Evolutionary conservation across 495 filamentous ascomycete genomes (phyloP).

Genomic region (Viridothelium virens): DNA sequence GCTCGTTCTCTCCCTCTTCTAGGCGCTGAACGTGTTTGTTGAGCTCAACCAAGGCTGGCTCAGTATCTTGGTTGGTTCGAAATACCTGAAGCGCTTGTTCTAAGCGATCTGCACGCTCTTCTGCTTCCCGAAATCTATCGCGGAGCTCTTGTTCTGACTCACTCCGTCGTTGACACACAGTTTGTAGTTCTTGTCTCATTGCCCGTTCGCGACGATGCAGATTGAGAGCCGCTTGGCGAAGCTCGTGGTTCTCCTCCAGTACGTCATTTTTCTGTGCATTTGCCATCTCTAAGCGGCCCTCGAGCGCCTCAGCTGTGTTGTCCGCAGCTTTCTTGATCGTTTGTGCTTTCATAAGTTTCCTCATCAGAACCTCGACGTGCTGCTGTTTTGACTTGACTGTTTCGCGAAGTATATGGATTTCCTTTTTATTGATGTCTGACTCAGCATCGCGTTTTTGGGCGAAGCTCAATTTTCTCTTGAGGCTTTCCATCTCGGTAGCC

Average conservation of each 20-base stretch:
- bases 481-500: constrained; percentile 15
- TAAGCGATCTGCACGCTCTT: constrained; percentile 10
- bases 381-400: constrained; percentile 13
- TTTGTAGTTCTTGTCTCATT: constrained; percentile 12
- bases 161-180: background rate
- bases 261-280: constrained; percentile 24
- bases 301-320: constrained; percentile 18
- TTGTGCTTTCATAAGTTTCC: constrained; percentile 18
- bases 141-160: constrained; percentile 4
- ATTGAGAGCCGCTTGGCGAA: constrained; percentile 13
- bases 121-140: background rate
- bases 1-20: constrained; percentile 7
- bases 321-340: constrained; percentile 16
- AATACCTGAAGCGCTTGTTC: background rate
- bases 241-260: constrained; percentile 23
- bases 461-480: constrained; percentile 20
- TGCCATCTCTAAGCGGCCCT: constrained; percentile 19
- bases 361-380: constrained; percentile 18
- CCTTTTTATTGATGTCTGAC: constrained; percentile 12
- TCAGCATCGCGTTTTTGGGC: constrained; percentile 12
- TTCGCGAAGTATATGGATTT: constrained; percentile 17
- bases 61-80: background rate
- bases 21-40: constrained; percentile 12
- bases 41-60: constrained; percentile 4
- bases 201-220: background rate